Conservation (phyloP, 306 rosid species). For the Spatholobus suberectus region DNA sequence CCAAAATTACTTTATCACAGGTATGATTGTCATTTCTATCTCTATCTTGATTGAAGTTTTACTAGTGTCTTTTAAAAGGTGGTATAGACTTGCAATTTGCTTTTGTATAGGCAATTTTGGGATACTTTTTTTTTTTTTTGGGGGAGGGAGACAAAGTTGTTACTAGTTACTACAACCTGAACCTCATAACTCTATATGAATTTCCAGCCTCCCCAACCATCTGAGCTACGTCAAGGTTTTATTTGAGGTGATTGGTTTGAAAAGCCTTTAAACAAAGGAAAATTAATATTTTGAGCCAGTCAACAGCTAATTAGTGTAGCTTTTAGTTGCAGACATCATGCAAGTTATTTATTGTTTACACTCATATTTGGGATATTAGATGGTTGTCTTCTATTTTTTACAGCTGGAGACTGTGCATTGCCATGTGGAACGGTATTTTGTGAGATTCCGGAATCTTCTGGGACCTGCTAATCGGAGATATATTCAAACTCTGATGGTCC, state of each 20-base stretch:
- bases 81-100: slow-evolving; percentile 14
- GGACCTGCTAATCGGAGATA: slow-evolving; percentile 96
- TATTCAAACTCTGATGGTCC: slow-evolving; percentile 83
- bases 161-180: not conserved
- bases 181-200: not conserved
- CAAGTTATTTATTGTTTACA: slow-evolving; percentile 23
- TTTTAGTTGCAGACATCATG: slow-evolving; percentile 10
- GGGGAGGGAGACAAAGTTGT: too few relatives aligned
- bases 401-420: slow-evolving; percentile 86
- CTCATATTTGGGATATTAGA: slow-evolving; percentile 31
- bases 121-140: not conserved
- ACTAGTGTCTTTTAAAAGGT: slow-evolving; percentile 1
- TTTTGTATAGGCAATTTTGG: slow-evolving; percentile 26
- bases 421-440: slow-evolving; percentile 74
- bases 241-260: slow-evolving; percentile 21
- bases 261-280: slow-evolving; percentile 1
- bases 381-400: slow-evolving; percentile 31
- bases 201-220: not conserved
- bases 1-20: slow-evolving; percentile 76
- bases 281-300: slow-evolving; percentile 14
- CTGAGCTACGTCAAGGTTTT: not conserved
- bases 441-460: slow-evolving; percentile 73
- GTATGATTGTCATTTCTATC: slow-evolving; percentile 49
- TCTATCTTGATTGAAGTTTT: slow-evolving; percentile 31
- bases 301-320: not conserved